Base-by-base conservation (phyloP, 1,139 yeast species). In the Magnusiomyces suaveolens region DNA sequence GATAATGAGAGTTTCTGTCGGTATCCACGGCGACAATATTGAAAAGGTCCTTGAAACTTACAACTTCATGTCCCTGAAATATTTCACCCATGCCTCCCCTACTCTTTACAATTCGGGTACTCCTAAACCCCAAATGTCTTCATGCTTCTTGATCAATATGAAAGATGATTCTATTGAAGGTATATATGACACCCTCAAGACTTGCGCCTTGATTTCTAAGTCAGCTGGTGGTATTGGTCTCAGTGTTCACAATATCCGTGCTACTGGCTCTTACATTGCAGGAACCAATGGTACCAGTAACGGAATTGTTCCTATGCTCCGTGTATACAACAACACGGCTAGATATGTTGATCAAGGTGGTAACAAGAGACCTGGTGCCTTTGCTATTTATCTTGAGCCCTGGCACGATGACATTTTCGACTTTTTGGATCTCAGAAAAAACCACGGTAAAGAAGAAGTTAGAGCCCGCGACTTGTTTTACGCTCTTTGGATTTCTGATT, bases 341-440 rank as follows among this genome's bases (percentile, higher is more conserved):
- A 80, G 96, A 67, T 87, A 87, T 64, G 96, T 87, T 52, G 96
- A 87, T 65, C 96, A 87, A 74, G 96, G 96, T 68, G 96, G 96
- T 63, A 87, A 87, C 75, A 88, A 88, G 71, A 81, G 96, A 67
- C 96, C 96, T 1, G 96, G 96, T 66, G 96, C 96, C 16, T 85
- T 87, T 69, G 95, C 96, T 46, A 73, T 87, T 56, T 87, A 87
- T 70, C 75, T 87, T 56, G 96, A 87, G 72, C 95, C 96, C 62
- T 87, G 96, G 96, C 96, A 87, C 66, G 80, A 87, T 25, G 96
- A 87, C 67, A 79, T 87, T 56, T 83, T 86, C 67, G 95, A 87
- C 57, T 84, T 87, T 66, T 74, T 87, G 55, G 94, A 87, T 62
- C 79, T 87, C 62, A 81, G 95, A 71, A 87, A 87, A 73, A 87